Evolutionary conservation across 768 basidiomycete species (phyloP).

Genomic region (Boletus rufocinnamomeus): DNA sequence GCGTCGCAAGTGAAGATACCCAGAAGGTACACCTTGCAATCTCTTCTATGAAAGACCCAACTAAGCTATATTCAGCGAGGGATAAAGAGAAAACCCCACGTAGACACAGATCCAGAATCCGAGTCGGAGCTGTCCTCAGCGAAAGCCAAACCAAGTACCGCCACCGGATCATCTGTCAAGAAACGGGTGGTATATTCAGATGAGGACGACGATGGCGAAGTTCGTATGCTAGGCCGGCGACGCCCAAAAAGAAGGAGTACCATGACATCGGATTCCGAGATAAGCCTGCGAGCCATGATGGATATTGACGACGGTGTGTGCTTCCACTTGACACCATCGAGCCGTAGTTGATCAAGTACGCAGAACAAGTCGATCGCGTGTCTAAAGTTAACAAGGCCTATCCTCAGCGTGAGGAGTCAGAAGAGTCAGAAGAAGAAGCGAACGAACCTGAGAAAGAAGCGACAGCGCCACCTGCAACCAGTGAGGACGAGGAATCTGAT

Average conservation of each 20-base stretch:
- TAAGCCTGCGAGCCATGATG: constrained; percentile 63
- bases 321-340: constrained; percentile 25
- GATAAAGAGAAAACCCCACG: constrained; percentile 47
- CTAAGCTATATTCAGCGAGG: constrained; percentile 36
- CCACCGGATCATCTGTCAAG: constrained; percentile 35
- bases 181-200: constrained; percentile 55
- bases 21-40: constrained; percentile 6
- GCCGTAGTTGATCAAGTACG: constrained; percentile 1
- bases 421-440: constrained; percentile 27
- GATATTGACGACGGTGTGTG: constrained; percentile 71
- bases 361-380: constrained; percentile 31
- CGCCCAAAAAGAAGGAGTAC: constrained; percentile 37
- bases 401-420: constrained; percentile 26
- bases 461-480: constrained; percentile 29
- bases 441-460: constrained; percentile 38
- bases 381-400: constrained; percentile 20
- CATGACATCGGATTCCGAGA: constrained; percentile 46
- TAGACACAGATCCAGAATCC: constrained; percentile 27
- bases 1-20: background rate
- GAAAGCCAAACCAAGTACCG: constrained; percentile 14
- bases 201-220: constrained; percentile 52
- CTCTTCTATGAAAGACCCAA: background rate
- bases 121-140: constrained; percentile 16
- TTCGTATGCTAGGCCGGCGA: constrained; percentile 25
- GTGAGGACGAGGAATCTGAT: constrained; percentile 32